Evolutionary conservation across 352 stramenopile species (phyloP).

Genomic region (Globisporangium rhizosaccharum): DNA sequence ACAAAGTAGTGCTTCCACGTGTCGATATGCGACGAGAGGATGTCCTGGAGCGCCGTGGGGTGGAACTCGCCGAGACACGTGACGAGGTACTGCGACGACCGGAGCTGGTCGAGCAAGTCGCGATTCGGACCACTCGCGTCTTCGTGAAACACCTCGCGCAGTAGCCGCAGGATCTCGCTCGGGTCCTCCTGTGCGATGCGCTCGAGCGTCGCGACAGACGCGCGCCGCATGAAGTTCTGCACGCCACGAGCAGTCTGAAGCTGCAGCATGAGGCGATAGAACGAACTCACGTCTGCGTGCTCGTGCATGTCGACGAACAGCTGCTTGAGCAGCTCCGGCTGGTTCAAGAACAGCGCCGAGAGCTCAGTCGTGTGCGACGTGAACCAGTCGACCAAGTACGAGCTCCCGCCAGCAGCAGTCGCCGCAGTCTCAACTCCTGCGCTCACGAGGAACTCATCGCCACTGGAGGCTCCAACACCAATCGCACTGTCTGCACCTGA

Average conservation of each 20-base stretch:
- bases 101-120: slow-evolving; percentile 51
- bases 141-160: slow-evolving; percentile 49
- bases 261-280: slow-evolving; percentile 63
- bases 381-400: slow-evolving; percentile 58
- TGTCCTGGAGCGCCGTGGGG: slow-evolving; percentile 49
- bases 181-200: slow-evolving; percentile 57
- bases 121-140: slow-evolving; percentile 24
- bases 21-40: slow-evolving; percentile 57
- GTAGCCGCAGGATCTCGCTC: slow-evolving; percentile 31
- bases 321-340: slow-evolving; percentile 51
- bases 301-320: slow-evolving; percentile 63
- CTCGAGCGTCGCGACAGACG: slow-evolving; percentile 45
- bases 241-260: slow-evolving; percentile 54
- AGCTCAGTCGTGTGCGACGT: slow-evolving; percentile 44
- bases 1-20: slow-evolving; percentile 67
- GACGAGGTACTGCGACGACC: slow-evolving; percentile 43
- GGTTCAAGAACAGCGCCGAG: slow-evolving; percentile 41
- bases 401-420: slow-evolving; percentile 1
- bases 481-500: slow-evolving; percentile 3
- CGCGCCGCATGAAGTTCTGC: slow-evolving; percentile 50
- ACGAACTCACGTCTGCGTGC: slow-evolving; percentile 34
- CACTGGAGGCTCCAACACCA: slow-evolving; percentile 5
- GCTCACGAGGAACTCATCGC: slow-evolving; percentile 6
- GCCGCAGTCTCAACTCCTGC: slow-evolving; percentile 5
- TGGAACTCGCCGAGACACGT: slow-evolving; percentile 62